Evolutionary conservation across 2,329 filamentous ascomycete genomes (phyloP), one percentile per base, ranked within the genome.

Genomic region (Aspergillus candidus): DNA sequence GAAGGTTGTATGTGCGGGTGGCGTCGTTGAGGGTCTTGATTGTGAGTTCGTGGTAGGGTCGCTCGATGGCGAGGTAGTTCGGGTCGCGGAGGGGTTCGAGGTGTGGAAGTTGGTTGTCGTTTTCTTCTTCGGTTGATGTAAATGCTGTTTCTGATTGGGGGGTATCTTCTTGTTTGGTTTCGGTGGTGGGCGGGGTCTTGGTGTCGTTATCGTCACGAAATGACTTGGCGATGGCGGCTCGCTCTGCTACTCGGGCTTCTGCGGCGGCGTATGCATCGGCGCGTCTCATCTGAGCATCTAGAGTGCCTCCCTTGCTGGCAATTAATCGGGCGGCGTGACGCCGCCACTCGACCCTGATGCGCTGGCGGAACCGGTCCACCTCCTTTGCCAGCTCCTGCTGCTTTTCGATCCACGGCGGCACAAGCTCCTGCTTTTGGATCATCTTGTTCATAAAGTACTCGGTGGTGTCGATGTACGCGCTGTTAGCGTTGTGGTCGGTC

Each of bases 381-480:
- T 86, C 78, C 48, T 79, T 81, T 10, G 82, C 76, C 5, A 97
- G 72, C 58, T 96, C 89, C 62, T 97, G 91, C 65, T 98, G 93
- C 69, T 96, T 97, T 68, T 98, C 93, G 47, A 98, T 97, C 93
- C 93, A 98, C 0, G 91, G 91, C 1, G 93, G 93, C 1, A 94
- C 88, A 47, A 97, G 87, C 14, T 95, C 90, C 66, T 98, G 93
- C 46, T 86, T 84, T 69, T 96, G 87, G 51, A 98, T 96, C 72
- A 97, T 96, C 69, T 94, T 93, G 69, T 98, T 97, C 84, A 97
- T 85, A 57, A 97, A 87, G 63, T 96, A 96, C 67, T 97, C 91
- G 0, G 93, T 97, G 0, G 91, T 97, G 60, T 97, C 88, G 45
- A 97, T 80, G 59, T 94, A 97, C 0, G 93, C 89, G 54, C 85